phyloP scores from a whole-genome alignment of 2,329 filamentous ascomycete species.

The Acrocalymma vagum region DNA sequence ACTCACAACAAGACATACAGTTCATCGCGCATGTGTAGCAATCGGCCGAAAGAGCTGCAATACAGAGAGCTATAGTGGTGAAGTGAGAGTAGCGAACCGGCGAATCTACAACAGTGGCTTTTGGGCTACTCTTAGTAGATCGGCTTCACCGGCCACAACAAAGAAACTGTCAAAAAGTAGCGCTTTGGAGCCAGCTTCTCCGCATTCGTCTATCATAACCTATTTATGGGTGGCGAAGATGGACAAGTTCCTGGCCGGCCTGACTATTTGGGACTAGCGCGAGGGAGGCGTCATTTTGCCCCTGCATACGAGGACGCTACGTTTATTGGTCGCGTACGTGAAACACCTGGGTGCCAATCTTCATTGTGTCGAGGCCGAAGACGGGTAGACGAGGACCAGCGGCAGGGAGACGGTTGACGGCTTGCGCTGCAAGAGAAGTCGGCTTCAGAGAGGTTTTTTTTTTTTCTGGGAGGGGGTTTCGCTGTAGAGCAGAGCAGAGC shows the following conservation, averaged over 20 bases:
- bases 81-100: background rate
- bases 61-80: background rate
- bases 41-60: slow-evolving; percentile 1
- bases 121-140: too few species aligned
- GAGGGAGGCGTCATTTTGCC: too few species aligned
- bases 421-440: background rate
- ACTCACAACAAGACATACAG: slow-evolving; percentile 10
- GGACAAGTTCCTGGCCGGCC: slow-evolving; percentile 19
- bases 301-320: too few species aligned
- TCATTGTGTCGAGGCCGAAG: slow-evolving; percentile 29
- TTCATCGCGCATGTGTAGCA: slow-evolving; percentile 13
- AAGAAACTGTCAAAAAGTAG: slow-evolving; percentile 20
- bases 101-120: slow-evolving; percentile 3
- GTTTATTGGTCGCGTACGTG: slow-evolving; percentile 27
- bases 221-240: slow-evolving; percentile 46
- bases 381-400: slow-evolving; percentile 2
- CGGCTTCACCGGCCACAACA: slow-evolving; percentile 13
- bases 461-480: slow-evolving; percentile 1
- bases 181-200: slow-evolving; percentile 38
- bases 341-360: slow-evolving; percentile 36
- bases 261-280: too few species aligned
- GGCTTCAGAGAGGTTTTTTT: background rate
- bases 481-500: slow-evolving; percentile 2
- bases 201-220: slow-evolving; percentile 42
- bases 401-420: slow-evolving; percentile 5